Base-by-base conservation (phyloP, 495 filamentous ascomycete genomes). In the Annulohypoxylon bovei region DNA sequence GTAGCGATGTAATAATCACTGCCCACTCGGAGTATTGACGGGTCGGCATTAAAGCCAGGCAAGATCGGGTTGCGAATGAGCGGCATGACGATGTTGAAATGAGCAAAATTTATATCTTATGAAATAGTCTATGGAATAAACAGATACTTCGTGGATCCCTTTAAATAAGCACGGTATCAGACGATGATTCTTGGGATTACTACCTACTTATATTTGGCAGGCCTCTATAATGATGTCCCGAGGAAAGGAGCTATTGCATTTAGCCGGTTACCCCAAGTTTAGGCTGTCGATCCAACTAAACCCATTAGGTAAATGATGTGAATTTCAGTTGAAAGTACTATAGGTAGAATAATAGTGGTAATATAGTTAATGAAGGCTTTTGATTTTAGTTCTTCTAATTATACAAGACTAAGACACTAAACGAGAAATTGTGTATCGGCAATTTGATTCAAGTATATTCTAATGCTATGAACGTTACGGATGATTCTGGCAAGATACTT, bases 31-130 rank as follows among this genome's bases (percentile, higher is more conserved):
- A 88, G 64, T 74, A 89, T 82, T 1, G 87, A 89, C 11, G 88
- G 88, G 77, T 90, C 88, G 11, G 88, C 76, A 73, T 88, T 88
- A 79, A 88, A 90, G 22, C 88, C 88, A 11, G 88, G 86, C 39
- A 90, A 76, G 67, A 90, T 88, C 25, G 88, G 88, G 73, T 90
- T 90, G 44, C 80, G 78, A 46, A 85, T 76, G 4, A 62, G 72
- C 1, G 83, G 82, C 83, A 85, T 85, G 20, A 37, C 77, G 49
- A 27, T 6, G 32, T n/a, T 6, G 49, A 9, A 23, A 23, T 2
- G 20, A 39, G 16, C 3, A 5, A 27, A 56, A 4, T 18, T 23
- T 6, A 3, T 23, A n/a, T 18, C 6, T 25, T 3, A n/a, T 56
- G 5, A 23, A 56, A 27, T 11, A 12, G 22, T 20, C 16, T 20